phyloP scores from a whole-genome alignment of 352 stramenopile species.

The Thalassiosira pacifica region DNA sequence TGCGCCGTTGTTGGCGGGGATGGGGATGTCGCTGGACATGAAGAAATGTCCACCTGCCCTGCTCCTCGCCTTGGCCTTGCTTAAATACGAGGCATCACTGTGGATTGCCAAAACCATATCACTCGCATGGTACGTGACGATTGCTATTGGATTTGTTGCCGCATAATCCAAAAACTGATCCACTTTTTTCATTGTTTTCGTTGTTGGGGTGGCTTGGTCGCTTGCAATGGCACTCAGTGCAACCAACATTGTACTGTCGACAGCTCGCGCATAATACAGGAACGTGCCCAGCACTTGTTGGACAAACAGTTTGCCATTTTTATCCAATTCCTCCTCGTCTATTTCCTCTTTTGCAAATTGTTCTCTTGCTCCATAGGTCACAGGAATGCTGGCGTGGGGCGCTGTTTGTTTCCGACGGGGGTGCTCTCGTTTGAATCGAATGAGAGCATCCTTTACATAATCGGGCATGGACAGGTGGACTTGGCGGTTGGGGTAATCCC shows the following conservation, averaged over 20 bases:
- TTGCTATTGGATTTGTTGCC: slow-evolving; percentile 40
- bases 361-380: slow-evolving; percentile 21
- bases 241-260: slow-evolving; percentile 33
- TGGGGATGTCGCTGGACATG: not conserved
- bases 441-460: slow-evolving; percentile 31
- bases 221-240: slow-evolving; percentile 37
- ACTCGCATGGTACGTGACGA: slow-evolving; percentile 21
- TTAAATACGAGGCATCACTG: slow-evolving; percentile 54
- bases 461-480: slow-evolving; percentile 41
- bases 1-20: slow-evolving; percentile 20
- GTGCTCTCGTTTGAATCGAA: not conserved
- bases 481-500: slow-evolving; percentile 41
- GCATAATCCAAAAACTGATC: slow-evolving; percentile 41
- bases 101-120: slow-evolving; percentile 47
- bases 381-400: slow-evolving; percentile 35
- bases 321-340: not conserved
- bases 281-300: slow-evolving; percentile 37
- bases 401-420: slow-evolving; percentile 17
- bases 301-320: slow-evolving; percentile 26
- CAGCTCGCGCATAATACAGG: slow-evolving; percentile 7
- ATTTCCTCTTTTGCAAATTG: slow-evolving; percentile 9
- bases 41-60: slow-evolving; percentile 39
- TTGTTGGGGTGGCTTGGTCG: not conserved
- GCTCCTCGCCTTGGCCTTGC: slow-evolving; percentile 26
- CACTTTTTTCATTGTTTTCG: slow-evolving; percentile 9